Base-by-base conservation (phyloP, 306 rosid genomes). In the Dicorynia guianensis region DNA sequence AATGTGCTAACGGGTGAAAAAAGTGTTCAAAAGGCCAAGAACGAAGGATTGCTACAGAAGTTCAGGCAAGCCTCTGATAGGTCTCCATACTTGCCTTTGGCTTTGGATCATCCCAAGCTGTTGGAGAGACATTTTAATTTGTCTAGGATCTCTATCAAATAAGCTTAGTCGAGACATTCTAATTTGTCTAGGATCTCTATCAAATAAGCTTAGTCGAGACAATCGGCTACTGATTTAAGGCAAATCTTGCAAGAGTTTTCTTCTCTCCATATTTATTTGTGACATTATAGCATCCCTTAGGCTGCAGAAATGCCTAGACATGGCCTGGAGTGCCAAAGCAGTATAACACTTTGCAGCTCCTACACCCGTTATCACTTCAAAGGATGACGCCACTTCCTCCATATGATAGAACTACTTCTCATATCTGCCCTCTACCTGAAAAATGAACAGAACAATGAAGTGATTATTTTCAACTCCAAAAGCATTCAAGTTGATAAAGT, bases 21-120 rank as follows among this genome's bases (percentile, higher is more conserved):
- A 92, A 92, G 84, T 89, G 96, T 74, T 92, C 97, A 20, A 92
- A 92, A 34, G 89, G 90, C 97, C 97, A 92, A 68, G 90, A 79
- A 61, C 97, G 91, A 60, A 92, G 93, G 55, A 92, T 85, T 43
- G 93, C 83, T 46, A 92, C 96, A 17, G 97, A 92, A 43, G 90
- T 89, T 92, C 97, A 19, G 93, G 97, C 43, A 92, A 82, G 3
- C 97, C 97, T 86, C 93, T 84, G 71, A 92, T 86, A 10, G 97
- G 97, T 85, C 97, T 84, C 93, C 91, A 92, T 0, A 84, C 89
- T 79, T 89, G 97, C 36, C 92, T 64, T 74, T 88, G 96, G 82
- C 80, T 80, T 62, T 89, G 97, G 48, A 89, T 71, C 56, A 89
- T 30, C 17, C 93, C 89, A 80, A 92, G 89, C 59, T 88, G 93